phyloP scores from a whole-genome alignment of 2,329 filamentous ascomycete species.

The Alternaria infectoria region DNA sequence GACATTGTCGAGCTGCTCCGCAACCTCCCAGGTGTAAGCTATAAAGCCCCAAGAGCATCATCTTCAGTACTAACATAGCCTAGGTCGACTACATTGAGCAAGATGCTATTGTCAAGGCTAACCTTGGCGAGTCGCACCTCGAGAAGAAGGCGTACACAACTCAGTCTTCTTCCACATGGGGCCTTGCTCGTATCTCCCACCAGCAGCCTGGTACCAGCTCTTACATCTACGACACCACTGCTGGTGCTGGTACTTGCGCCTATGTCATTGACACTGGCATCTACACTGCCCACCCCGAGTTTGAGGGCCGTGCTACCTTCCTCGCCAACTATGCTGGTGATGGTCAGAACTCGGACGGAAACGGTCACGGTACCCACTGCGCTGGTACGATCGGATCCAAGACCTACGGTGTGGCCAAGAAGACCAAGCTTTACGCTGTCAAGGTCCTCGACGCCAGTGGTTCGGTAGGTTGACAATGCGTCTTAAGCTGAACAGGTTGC shows the following conservation, averaged over 20 bases:
- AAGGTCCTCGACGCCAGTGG: conserved; percentile 49
- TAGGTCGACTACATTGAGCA: conserved; percentile 50
- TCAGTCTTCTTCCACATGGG: conserved; percentile 50
- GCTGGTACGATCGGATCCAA: conserved; percentile 48
- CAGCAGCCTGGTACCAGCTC: conserved; percentile 32
- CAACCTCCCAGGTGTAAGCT: conserved; percentile 37
- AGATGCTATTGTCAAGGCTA: conserved; percentile 45
- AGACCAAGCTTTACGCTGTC: conserved; percentile 48
- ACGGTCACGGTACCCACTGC: conserved; percentile 50
- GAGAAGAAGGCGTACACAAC: conserved; percentile 46
- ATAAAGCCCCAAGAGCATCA: background rate
- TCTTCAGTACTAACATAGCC: conserved; percentile 3
- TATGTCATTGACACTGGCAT: conserved; percentile 73
- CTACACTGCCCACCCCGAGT: conserved; percentile 57
- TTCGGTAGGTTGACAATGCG: conserved; percentile 32
- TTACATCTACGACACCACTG: conserved; percentile 50
- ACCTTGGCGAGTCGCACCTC: conserved; percentile 25
- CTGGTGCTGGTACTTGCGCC: conserved; percentile 54
- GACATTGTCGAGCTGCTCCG: conserved; percentile 38
- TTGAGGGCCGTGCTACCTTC: conserved; percentile 49
- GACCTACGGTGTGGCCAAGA: conserved; percentile 49
- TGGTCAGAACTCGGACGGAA: conserved; percentile 44
- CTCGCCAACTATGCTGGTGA: conserved; percentile 48
- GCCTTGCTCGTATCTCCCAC: conserved; percentile 52
- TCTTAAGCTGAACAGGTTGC: background rate